Base-by-base conservation (phyloP, 2,329 filamentous ascomycete genomes). In the Dryadomyces quercivorus region DNA sequence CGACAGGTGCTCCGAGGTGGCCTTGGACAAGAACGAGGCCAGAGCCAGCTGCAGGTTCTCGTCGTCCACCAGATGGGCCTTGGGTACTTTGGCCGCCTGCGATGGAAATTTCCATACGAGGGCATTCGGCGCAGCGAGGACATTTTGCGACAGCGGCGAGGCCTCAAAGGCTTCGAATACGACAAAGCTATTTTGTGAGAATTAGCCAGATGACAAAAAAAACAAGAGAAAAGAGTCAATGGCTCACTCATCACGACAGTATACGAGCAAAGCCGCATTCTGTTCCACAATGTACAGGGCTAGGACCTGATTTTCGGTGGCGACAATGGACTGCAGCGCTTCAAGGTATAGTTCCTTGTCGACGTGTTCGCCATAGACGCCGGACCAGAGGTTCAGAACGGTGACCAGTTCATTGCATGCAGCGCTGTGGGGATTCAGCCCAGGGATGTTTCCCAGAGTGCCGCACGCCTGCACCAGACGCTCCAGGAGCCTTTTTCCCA, bases 41-140 rank as follows among this genome's bases (percentile, higher is more conserved):
- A 86, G 60, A 1, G 64, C 65, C 2, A 70, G 61, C 54, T 73
- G 73, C 47, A 86, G 82, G 0, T 56, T 58, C 0, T 51, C 12
- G 1, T 65, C 47, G 0, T 38, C 42, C 42, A n/a, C 34, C n/a
- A 70, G 68, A 0, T 62, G 63, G 0, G 60, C 21, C 2, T 63
- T 59, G 0, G 78, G 67, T 2, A 84, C 61, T 0, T 70, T 66
- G 0, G 77, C 75, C 0, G 76, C 73, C 15, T 64, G 67, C 0
- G 76, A 78, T 0, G 83, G 82, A 58, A 86, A 86, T 20, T 76
- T 71, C 73, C 81, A 82, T 55, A 69, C 61, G 0, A 86, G 63
- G 1, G 80, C 73, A 22, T 70, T 71, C 21, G 75, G 64, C 0
- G 77, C 65, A 0, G 72, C 70, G 1, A 84, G 67, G 0, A 83